Evolutionary conservation across 2,329 filamentous ascomycete species (phyloP), one percentile per base, ranked within the genome.

Genomic region (Trichophyton mentagrophytes): DNA sequence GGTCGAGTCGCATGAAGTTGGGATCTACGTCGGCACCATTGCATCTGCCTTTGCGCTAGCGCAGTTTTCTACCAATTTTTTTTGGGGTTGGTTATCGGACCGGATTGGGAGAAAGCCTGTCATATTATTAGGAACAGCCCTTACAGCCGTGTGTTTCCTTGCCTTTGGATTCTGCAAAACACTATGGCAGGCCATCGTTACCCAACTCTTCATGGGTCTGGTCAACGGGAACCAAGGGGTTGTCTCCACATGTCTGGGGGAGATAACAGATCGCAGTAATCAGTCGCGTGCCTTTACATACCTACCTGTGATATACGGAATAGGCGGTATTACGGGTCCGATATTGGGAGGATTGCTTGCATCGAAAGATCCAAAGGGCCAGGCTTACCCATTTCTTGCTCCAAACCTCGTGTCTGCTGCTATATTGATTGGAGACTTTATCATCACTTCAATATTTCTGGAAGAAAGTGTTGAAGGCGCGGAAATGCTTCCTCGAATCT

Each of bases 201-300:
- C 96, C 0, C 93, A 99, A 71, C 83, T 87, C 1, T 77, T 91
- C 64, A 96, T 97, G 90, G 93, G 93, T 2, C 72, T 95, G 59
- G 83, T 96, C 58, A 99, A 97, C 72, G 93, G 93, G 59, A 99
- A 99, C 68, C 90, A 93, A 33, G 92, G 90, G 3, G 86, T 96
- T 11, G 90, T 99, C 13, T 92, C 90, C 6, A 96, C 93, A 0
- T 95, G 92, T 57, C 74, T 99, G 57, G 93, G 93, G 46, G 93
- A 99, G 73, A 87, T 99, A 59, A 99, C 93, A 1, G 91, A 97
- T 70, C 85, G 90, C 60, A 93, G 87, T 65, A 99, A 99, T 72
- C 93, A 99, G 78, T 93, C 89, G 69, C 82, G 83, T 59, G 93
- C 90, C 0, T 99, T 99, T 68, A 93, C 89, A 1, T 99, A 96